Evolutionary conservation across 2,329 filamentous ascomycete genomes (phyloP).

Genomic region (Venturia asperata): DNA sequence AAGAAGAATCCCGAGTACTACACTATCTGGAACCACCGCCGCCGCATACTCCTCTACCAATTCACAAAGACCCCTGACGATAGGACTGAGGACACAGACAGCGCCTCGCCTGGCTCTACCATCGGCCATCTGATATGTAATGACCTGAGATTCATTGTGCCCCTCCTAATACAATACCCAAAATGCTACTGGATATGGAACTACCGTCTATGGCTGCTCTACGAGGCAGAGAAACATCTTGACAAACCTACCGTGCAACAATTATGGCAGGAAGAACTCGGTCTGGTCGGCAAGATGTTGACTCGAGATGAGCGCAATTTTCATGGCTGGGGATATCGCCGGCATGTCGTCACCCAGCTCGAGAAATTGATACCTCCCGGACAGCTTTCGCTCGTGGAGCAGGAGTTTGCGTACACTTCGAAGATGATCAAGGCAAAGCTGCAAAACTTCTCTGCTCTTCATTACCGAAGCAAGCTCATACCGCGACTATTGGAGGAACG

Average conservation of each 20-base stretch:
- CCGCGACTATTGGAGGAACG: constrained; percentile 67
- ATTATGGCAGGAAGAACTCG: constrained; percentile 81
- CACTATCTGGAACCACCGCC: constrained; percentile 84
- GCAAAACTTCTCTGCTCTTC: constrained; percentile 97
- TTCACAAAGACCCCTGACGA: constrained; percentile 32
- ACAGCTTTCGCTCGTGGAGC: constrained; percentile 44
- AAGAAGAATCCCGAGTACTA: constrained; percentile 81
- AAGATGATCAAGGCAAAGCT: constrained; percentile 79
- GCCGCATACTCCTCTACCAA: constrained; percentile 59
- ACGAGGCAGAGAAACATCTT: constrained; percentile 53
- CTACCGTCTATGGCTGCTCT: constrained; percentile 78
- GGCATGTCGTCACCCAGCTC: constrained; percentile 67
- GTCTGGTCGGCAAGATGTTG: constrained; percentile 80
- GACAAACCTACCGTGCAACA: constrained; percentile 52
- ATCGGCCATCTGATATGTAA: constrained; percentile 52
- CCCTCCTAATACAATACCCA: constrained; percentile 74
- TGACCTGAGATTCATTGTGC: constrained; percentile 77
- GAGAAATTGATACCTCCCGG: constrained; percentile 45
- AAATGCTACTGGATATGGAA: constrained; percentile 99
- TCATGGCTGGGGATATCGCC: constrained; percentile 90
- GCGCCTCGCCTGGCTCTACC: background rate
- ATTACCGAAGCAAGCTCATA: constrained; percentile 79
- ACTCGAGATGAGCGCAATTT: constrained; percentile 82
- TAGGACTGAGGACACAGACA: background rate
- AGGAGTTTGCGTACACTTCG: constrained; percentile 84